These are phyloP conservation scores for Gaeumannomyces sp. DNA, from an alignment of 2,329 filamentous ascomycete species.

Conservation along the genomic window DNA sequence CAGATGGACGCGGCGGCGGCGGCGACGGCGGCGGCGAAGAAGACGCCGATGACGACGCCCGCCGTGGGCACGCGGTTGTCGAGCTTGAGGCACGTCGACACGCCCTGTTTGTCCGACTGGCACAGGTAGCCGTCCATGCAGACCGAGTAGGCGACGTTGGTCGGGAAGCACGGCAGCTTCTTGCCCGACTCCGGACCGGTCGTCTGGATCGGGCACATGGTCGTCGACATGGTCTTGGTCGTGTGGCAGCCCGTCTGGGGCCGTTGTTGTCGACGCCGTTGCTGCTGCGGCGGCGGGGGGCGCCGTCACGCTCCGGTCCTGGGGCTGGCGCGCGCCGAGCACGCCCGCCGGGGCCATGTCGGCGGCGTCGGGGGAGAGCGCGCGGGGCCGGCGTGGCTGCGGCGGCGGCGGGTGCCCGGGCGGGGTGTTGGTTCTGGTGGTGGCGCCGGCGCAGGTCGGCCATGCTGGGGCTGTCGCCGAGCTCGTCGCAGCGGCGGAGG, in stretches of 20 bases:
- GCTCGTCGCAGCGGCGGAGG: conserved; percentile 26
- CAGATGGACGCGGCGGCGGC: conserved; percentile 34
- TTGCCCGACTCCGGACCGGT: conserved; percentile 27
- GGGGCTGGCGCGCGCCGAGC: conserved; percentile 9
- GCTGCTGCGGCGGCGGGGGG: conserved; percentile 13
- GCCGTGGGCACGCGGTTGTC: conserved; percentile 33
- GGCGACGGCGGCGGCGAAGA: conserved; percentile 37
- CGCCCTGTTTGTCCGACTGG: conserved; percentile 32
- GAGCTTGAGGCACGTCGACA: conserved; percentile 37
- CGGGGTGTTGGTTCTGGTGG: conserved; percentile 6
- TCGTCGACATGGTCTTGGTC: conserved; percentile 26
- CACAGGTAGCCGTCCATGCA: conserved; percentile 42
- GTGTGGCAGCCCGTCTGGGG: conserved; percentile 11
- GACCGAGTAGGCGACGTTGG: conserved; percentile 26
- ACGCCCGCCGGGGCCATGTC: conserved; percentile 8
- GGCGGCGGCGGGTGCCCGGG: neutral
- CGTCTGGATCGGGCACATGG: conserved; percentile 33
- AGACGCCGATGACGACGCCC: conserved; percentile 41
- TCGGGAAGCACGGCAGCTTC: conserved; percentile 34
- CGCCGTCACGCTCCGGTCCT: conserved; percentile 5
- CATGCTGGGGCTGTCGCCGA: neutral
- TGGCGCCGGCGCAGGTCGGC: conserved; percentile 19
- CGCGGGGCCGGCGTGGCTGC: neutral
- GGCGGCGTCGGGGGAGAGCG: conserved; percentile 1
- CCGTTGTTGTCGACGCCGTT: conserved; percentile 10